Conservation (phyloP, 1,284 basidiomycete genomes). For the Ustilago shanxiensis region DNA sequence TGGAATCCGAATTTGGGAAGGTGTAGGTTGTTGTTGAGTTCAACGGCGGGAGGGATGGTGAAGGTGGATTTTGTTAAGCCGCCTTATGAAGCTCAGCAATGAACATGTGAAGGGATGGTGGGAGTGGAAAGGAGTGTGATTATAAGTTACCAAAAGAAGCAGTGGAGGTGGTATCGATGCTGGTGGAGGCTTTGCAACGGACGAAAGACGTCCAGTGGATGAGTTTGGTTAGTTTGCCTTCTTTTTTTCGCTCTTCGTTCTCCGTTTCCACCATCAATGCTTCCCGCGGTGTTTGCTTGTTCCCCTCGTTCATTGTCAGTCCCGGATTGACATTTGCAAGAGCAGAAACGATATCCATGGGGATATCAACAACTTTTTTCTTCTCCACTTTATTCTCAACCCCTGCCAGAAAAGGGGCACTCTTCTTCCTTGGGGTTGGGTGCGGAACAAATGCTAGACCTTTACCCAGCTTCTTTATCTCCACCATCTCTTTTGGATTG, state of each 20-base stretch:
- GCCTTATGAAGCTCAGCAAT: slow-evolving; percentile 18
- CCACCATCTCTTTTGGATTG: not conserved
- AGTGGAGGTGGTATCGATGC: not conserved
- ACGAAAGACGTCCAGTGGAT: not conserved
- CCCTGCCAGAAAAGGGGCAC: not conserved
- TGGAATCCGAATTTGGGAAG: slow-evolving; percentile 44
- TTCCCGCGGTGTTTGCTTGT: too few relatives aligned
- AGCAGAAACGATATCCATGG: not conserved
- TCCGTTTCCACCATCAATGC: too few relatives aligned
- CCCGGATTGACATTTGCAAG: not conserved
- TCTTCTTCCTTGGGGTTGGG: not conserved
- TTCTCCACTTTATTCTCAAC: not conserved
- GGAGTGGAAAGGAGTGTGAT: not conserved
- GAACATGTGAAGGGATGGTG: not conserved
- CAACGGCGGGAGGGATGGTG: slow-evolving; percentile 26
- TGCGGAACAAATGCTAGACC: slow-evolving; percentile 16
- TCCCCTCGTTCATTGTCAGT: not conserved
- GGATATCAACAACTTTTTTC: not conserved
- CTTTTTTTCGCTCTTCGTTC: not conserved
- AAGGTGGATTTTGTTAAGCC: slow-evolving; percentile 33
- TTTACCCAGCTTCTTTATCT: slow-evolving; percentile 26
- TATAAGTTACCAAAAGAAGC: slow-evolving; percentile 7
- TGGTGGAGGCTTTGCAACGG: not conserved
- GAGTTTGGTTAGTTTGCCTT: not conserved
- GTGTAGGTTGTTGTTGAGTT: slow-evolving; percentile 21